These are phyloP conservation scores for Rhodosporidiobolus sp. DNA, from an alignment of 768 basidiomycete species.

Conservation along the genomic window DNA sequence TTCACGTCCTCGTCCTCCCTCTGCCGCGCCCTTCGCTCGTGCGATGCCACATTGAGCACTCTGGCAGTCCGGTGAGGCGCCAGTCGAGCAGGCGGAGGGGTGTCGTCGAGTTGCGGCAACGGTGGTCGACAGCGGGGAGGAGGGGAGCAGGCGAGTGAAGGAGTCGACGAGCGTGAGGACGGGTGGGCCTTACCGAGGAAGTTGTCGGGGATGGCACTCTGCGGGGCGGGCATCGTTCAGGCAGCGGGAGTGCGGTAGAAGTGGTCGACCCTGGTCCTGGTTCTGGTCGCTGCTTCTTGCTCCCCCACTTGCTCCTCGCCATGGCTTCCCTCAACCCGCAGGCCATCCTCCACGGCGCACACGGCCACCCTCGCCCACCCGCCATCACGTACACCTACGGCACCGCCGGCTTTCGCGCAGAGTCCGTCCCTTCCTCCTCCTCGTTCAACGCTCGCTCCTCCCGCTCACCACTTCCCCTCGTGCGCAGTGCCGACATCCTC, in stretches of 20 bases:
- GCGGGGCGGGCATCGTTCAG: slow-evolving; percentile 22
- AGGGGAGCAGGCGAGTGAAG: neutral
- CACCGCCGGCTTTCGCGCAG: slow-evolving; percentile 53
- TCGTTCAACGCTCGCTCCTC: neutral
- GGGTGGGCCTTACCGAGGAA: slow-evolving; percentile 22
- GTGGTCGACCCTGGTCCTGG: too few species aligned
- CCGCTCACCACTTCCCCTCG: neutral
- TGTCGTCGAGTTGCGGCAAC: neutral
- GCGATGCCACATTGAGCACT: too few species aligned
- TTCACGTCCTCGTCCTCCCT: too few species aligned
- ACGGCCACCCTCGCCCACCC: slow-evolving; percentile 49
- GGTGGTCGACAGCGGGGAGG: neutral
- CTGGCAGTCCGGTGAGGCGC: too few species aligned
- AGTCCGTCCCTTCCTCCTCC: slow-evolving; percentile 41
- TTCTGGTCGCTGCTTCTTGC: neutral
- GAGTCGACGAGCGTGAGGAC: neutral
- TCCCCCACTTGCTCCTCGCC: neutral
- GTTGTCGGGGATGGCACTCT: slow-evolving; percentile 35
- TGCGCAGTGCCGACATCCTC: slow-evolving; percentile 52
- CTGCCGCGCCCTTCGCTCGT: too few species aligned
- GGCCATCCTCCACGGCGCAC: slow-evolving; percentile 43
- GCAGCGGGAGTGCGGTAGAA: neutral
- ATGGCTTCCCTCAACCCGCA: slow-evolving; percentile 28
- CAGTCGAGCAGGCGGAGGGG: too few species aligned
- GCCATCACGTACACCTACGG: slow-evolving; percentile 50